Base-by-base conservation (phyloP, 192 early-diverging fungal species). In the Coemansia sp. region DNA sequence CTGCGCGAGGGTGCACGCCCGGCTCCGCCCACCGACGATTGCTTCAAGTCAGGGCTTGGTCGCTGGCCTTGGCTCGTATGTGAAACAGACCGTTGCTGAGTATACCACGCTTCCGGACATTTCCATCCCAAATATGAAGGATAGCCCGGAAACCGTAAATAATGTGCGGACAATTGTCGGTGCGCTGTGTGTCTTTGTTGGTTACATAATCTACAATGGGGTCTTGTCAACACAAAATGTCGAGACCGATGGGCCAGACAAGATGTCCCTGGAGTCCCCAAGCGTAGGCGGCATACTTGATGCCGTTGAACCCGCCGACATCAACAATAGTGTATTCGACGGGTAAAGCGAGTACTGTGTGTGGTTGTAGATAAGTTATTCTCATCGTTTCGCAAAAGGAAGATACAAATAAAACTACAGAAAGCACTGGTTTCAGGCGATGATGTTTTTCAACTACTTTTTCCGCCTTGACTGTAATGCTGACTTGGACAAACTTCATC, bases 141-240 rank as follows among this genome's bases (percentile, higher is more conserved):
- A 54, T 17, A 59, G 70, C 35, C 73, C 73, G 33, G 20, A 69
- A 50, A 61, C 48, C 11, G 64, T 61, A 10, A 62, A 34, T 34
- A 74, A 71, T 49, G 35, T 70, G 4, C 34, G 69, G 19, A 65
- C 69, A 5, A 48, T 65, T 7, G 57, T 34, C 13, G 69, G 77
- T 6, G 77, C 65, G 11, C 34, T 74, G 48, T 63, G 69, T 33
- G 64, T 71, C 0, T 80, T 80, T 56, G 45, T 74, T 19, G 77
- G 69, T 19, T 80, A 80, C 35, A 34, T 74, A 40, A 67, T 80
- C 8, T 74, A 74, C 41, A 74, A 80, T 43, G 73, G 65, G 20
- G 65, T 71, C 22, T 43, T 74, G 23, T 68, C 46, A 5, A 50
- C 38, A 32, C 57, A 17, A 25, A 15, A 22, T 9, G 19, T 25